phyloP scores from a whole-genome alignment of 2,329 filamentous ascomycete species.

The Blastomyces gilchristii region DNA sequence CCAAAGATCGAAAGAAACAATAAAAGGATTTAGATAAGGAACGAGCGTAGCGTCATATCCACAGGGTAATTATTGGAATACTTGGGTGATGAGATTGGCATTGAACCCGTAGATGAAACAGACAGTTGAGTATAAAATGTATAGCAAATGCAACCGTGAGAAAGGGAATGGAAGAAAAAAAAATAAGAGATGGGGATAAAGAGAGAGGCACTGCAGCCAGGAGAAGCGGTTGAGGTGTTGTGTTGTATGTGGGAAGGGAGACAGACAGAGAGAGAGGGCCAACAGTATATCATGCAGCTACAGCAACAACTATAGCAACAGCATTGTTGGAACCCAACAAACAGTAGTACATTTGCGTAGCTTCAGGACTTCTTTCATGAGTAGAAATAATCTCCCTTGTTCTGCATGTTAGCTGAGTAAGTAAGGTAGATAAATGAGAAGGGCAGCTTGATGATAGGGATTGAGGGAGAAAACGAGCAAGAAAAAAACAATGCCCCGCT shows the following conservation, averaged over 20 bases:
- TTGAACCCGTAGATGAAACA: neutral
- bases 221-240: neutral
- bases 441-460: neutral
- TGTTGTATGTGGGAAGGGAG: constrained; percentile 26
- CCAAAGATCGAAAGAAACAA: neutral
- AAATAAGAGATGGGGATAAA: neutral
- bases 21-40: neutral
- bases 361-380: neutral
- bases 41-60: neutral
- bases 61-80: neutral
- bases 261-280: constrained; percentile 13
- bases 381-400: neutral
- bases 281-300: too few relatives aligned
- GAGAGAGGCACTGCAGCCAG: neutral
- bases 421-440: neutral
- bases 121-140: neutral
- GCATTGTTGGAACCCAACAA: neutral
- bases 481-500: neutral
- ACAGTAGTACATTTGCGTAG: neutral
- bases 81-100: neutral
- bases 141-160: neutral
- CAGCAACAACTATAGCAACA: neutral
- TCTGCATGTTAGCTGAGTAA: neutral
- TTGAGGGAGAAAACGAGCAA: neutral
- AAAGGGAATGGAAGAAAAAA: neutral